phyloP scores from a whole-genome alignment of 2,329 filamentous ascomycete species.

The Elsinoe arachidis region DNA sequence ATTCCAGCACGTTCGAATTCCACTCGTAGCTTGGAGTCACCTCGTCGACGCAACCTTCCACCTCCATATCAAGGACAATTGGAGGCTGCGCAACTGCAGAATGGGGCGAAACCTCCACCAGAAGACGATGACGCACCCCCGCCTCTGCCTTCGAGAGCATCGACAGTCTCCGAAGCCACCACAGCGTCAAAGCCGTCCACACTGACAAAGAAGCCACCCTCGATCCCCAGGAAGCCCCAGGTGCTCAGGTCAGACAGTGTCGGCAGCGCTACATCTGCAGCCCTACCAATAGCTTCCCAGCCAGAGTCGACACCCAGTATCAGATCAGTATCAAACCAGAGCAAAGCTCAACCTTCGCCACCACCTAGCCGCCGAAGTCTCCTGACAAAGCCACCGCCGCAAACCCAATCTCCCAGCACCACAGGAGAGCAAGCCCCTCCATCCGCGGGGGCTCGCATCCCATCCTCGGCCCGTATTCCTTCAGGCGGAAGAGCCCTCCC shows the following conservation, averaged over 20 bases:
- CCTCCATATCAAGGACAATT: slow-evolving; percentile 13
- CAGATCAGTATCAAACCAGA: background rate
- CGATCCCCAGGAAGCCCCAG: slow-evolving; percentile 28
- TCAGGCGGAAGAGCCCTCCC: background rate
- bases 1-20: slow-evolving; percentile 7
- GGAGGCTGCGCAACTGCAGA: background rate
- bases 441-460: background rate
- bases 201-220: slow-evolving; percentile 28
- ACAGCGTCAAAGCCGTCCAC: slow-evolving; percentile 17
- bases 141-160: slow-evolving; percentile 13
- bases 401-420: background rate
- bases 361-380: slow-evolving; percentile 7
- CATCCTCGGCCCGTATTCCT: background rate
- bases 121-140: slow-evolving; percentile 5
- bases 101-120: background rate
- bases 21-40: background rate
- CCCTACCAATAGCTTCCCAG: background rate
- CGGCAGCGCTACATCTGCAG: slow-evolving; percentile 17
- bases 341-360: background rate
- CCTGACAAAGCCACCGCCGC: background rate
- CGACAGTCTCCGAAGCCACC: slow-evolving; percentile 11
- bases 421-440: background rate
- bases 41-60: slow-evolving; percentile 7
- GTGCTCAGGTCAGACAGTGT: slow-evolving; percentile 23
- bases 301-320: background rate